Conservation (phyloP, 345 rosid genomes). For the Acer saccharum region DNA sequence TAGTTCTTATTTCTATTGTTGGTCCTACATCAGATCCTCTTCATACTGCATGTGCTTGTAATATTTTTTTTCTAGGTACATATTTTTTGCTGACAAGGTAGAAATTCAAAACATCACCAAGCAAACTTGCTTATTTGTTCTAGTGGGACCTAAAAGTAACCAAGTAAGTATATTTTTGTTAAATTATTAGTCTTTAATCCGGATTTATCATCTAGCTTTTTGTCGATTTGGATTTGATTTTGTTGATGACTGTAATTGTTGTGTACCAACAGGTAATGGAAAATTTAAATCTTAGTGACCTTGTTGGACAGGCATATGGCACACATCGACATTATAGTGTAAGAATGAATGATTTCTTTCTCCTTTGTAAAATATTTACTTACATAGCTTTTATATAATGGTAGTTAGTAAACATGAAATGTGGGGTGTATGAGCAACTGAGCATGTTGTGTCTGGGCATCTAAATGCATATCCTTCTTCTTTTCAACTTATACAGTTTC, state of each 20-base stretch:
- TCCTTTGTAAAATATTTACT: neutral
- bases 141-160: slow-evolving; percentile 71
- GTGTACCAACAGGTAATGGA: slow-evolving; percentile 56
- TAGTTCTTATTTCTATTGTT: no score
- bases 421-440: neutral
- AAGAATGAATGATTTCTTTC: slow-evolving; percentile 32
- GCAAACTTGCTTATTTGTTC: slow-evolving; percentile 68
- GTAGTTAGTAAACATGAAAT: neutral
- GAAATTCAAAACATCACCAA: slow-evolving; percentile 81
- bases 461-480: no score
- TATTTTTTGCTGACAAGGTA: slow-evolving; percentile 86
- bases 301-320: slow-evolving; percentile 80
- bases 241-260: slow-evolving; percentile 20
- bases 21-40: neutral
- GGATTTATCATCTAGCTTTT: slow-evolving; percentile 19
- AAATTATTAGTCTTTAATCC: slow-evolving; percentile 14
- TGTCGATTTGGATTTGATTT: slow-evolving; percentile 15
- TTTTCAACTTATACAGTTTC: no score
- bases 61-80: slow-evolving; percentile 50
- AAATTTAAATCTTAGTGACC: slow-evolving; percentile 68
- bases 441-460: no score
- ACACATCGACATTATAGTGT: slow-evolving; percentile 77
- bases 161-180: slow-evolving; percentile 47
- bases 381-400: neutral
- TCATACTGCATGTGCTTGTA: neutral